A percentile compares a stretch with the other conserved stretches of the same genome.
Conservation (phyloP, 1,139 yeast species). For the Blastobotrys apis region DNA sequence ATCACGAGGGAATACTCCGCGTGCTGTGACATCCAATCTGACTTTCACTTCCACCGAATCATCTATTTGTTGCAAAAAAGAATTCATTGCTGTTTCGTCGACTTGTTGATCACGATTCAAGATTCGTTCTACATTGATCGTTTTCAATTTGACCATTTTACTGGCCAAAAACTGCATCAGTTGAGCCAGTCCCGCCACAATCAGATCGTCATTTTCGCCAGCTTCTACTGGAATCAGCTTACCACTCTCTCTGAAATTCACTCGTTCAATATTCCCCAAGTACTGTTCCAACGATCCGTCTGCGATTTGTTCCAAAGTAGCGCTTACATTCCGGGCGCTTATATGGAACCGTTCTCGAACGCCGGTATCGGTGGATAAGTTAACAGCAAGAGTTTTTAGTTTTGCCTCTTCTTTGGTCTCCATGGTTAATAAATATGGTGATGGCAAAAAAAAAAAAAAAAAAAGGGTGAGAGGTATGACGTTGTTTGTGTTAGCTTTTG, state of each 20-base stretch:
- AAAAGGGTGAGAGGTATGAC: not conserved
- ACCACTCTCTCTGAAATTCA: slow-evolving; percentile 7
- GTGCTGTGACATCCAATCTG: not conserved
- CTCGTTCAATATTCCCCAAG: not conserved
- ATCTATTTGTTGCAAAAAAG: not conserved
- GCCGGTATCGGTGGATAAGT: not conserved
- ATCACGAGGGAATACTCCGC: not conserved
- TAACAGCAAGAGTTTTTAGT: slow-evolving; percentile 1
- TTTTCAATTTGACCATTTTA: not conserved
- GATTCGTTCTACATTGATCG: slow-evolving; percentile 7
- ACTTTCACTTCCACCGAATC: not conserved
- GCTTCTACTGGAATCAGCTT: not conserved
- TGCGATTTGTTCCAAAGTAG: not conserved
- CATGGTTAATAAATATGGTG: too few relatives aligned
- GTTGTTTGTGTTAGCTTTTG: not conserved
- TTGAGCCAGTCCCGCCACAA: slow-evolving; percentile 2
- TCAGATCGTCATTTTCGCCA: not conserved
- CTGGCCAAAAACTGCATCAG: not conserved
- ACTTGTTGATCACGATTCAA: not conserved
- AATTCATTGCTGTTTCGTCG: not conserved
- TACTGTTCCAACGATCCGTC: not conserved
- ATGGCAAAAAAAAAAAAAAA: too few relatives aligned
- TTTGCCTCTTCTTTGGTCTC: not conserved
- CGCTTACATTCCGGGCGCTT: not conserved
- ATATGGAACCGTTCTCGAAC: slow-evolving; percentile 4